Evolutionary conservation across 2,329 filamentous ascomycete genomes (phyloP), one percentile per base, ranked within the genome.

Genomic region (Cryoendolithus antarcticus): DNA sequence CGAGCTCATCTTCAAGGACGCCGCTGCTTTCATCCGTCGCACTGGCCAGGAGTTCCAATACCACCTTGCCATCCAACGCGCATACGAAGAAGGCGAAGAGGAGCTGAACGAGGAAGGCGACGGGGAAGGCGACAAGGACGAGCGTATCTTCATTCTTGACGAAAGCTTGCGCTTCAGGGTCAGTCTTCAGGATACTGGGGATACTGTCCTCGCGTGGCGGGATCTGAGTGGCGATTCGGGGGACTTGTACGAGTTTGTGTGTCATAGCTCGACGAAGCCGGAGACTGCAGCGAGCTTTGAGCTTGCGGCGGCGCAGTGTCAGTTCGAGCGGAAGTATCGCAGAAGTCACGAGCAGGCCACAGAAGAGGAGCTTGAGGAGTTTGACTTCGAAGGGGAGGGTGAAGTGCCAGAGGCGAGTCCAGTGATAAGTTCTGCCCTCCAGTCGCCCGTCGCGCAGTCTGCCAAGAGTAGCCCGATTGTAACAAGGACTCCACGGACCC

Each of bases 161-260:
- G 82, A 95, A 60, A 76, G 77, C 39, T 71, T 98, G 30, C 85
- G 85, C 56, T 86, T 98, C 55, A 80, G 89, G 41, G 82, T 85
- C 32, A 85, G 93, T 58, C 74, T 82, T 46, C 75, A 88, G 47
- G 77, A 86, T 46, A 78, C 77, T 30, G 83, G 82, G 13, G 83
- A 93, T 51, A 85, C 82, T 55, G 79, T 96, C 6, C 74, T 98
- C 47, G 89, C 89, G 43, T 98, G 91, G 91, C 80, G 82, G 50
- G 91, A 98, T 57, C 66, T 96, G 44, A 95, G 86, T 52, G 91
- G 91, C 41, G 91, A 98, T 67, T 73, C 77, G 27, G 89, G 86
- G 39, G 91, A 98, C 62, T 72, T 96, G n/a, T 98, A 85, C 71
- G 89, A 98, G 61, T 98, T 96, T 58, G 83, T 98, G 47, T 96